A percentile compares a stretch with the other conserved stretches of the same genome.
Conservation (phyloP, 2,329 filamentous ascomycete genomes). For the Cladophialophora chaetospira region DNA sequence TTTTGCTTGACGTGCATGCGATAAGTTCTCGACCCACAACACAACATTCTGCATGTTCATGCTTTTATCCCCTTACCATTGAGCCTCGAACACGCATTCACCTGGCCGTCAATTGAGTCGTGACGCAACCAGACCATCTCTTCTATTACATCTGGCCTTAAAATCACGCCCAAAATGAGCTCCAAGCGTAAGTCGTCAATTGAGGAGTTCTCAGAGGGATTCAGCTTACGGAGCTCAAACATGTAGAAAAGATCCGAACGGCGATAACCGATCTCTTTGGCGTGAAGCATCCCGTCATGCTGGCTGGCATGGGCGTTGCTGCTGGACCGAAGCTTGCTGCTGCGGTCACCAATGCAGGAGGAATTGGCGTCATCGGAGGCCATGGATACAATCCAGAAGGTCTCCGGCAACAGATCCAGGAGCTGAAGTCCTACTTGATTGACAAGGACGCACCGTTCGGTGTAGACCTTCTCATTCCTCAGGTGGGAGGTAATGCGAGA, state of each 20-base stretch:
- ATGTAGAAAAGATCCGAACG: background rate
- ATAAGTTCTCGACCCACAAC: too few relatives aligned
- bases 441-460: slow-evolving; percentile 88
- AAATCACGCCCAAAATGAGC: too few relatives aligned
- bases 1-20: too few relatives aligned
- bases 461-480: slow-evolving; percentile 83
- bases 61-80: too few relatives aligned
- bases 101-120: too few relatives aligned
- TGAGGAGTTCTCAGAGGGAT: too few relatives aligned
- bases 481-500: slow-evolving; percentile 80
- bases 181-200: too few relatives aligned
- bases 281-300: slow-evolving; percentile 83
- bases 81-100: too few relatives aligned
- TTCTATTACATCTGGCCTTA: too few relatives aligned
- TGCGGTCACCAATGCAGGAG: slow-evolving; percentile 85
- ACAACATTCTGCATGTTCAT: too few relatives aligned
- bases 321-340: slow-evolving; percentile 85
- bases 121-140: too few relatives aligned
- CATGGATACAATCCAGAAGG: slow-evolving; percentile 78
- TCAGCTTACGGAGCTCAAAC: too few relatives aligned
- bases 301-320: slow-evolving; percentile 92
- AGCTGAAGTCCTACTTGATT: slow-evolving; percentile 76
- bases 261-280: slow-evolving; percentile 81
- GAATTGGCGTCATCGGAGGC: slow-evolving; percentile 84
- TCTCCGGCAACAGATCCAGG: slow-evolving; percentile 81